Evolutionary conservation across 2,329 filamentous ascomycete species (phyloP).

Genomic region (Mollisia scopiformis): DNA sequence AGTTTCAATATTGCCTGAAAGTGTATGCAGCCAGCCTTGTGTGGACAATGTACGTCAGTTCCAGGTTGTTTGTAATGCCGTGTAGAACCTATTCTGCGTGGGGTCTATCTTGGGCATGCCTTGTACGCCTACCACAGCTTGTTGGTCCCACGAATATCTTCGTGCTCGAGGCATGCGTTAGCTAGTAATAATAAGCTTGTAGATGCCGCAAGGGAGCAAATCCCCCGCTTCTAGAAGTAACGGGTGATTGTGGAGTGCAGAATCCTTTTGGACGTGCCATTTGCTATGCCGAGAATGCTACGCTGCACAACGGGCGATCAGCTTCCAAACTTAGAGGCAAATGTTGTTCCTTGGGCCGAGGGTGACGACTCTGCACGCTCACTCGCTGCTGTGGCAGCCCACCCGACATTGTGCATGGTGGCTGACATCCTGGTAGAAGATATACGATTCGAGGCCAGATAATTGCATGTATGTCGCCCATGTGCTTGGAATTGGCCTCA

Average conservation of each 20-base stretch:
- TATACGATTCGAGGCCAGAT: neutral
- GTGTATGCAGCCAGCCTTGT: neutral
- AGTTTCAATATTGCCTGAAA: neutral
- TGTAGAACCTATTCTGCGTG: neutral
- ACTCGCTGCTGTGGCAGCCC: neutral
- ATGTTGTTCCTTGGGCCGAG: neutral
- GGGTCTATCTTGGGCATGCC: neutral
- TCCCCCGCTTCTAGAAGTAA: constrained; percentile 4
- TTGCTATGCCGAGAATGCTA: neutral
- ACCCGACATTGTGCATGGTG: neutral
- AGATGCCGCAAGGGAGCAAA: neutral
- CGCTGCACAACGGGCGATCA: neutral
- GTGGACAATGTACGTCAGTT: neutral
- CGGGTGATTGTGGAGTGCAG: neutral
- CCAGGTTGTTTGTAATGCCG: neutral
- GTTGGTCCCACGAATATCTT: neutral
- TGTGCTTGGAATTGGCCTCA: neutral
- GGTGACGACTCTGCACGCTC: neutral
- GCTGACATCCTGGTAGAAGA: neutral
- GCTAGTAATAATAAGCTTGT: neutral
- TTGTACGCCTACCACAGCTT: neutral
- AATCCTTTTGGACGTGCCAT: neutral
- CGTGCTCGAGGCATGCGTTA: no score
- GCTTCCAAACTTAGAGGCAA: constrained; percentile 1
- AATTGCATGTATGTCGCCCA: neutral